Evolutionary conservation across 148 eudicot genomes (phyloP).

Genomic region (Mesembryanthemum crystallinum): DNA sequence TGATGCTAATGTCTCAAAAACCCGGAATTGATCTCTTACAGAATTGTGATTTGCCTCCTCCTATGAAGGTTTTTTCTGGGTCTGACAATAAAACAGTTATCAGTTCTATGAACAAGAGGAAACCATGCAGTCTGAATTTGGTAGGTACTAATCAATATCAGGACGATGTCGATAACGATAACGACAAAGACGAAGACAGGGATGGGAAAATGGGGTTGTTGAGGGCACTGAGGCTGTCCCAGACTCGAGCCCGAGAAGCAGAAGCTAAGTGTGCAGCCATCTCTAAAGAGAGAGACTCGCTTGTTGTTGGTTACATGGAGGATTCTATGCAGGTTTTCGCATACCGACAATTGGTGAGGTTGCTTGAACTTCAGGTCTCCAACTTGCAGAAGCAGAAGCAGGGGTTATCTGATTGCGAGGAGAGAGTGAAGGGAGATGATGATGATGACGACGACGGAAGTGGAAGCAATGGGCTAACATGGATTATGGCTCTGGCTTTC

Average conservation of each 20-base stretch:
- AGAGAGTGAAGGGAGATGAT: background rate
- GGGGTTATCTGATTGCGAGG: slow-evolving; percentile 5
- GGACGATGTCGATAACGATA: background rate
- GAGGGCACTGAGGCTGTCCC: slow-evolving; percentile 57
- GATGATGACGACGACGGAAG: slow-evolving; percentile 23
- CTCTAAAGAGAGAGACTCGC: slow-evolving; percentile 36
- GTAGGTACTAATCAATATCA: background rate
- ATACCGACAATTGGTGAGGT: slow-evolving; percentile 39
- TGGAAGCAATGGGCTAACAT: slow-evolving; percentile 24
- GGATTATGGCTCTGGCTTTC: slow-evolving; percentile 43
- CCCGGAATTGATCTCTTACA: slow-evolving; percentile 39
- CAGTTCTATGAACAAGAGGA: slow-evolving; percentile 22
- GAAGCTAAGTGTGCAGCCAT: slow-evolving; percentile 37
- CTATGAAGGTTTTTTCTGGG: slow-evolving; percentile 35
- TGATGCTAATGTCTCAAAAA: slow-evolving; percentile 16
- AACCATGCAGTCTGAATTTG: background rate
- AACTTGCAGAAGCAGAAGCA: slow-evolving; percentile 20
- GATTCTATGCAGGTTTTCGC: slow-evolving; percentile 44
- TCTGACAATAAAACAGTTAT: slow-evolving; percentile 26
- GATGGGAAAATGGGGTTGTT: slow-evolving; percentile 40
- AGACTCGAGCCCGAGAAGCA: slow-evolving; percentile 67
- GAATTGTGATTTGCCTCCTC: slow-evolving; percentile 60
- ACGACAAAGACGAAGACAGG: too few relatives aligned
- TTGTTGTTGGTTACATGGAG: slow-evolving; percentile 29
- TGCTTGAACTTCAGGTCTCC: slow-evolving; percentile 43